These are phyloP conservation scores for Neonectria sp. DNA, from an alignment of 2,329 filamentous ascomycete genomes.

Conservation along the genomic window DNA sequence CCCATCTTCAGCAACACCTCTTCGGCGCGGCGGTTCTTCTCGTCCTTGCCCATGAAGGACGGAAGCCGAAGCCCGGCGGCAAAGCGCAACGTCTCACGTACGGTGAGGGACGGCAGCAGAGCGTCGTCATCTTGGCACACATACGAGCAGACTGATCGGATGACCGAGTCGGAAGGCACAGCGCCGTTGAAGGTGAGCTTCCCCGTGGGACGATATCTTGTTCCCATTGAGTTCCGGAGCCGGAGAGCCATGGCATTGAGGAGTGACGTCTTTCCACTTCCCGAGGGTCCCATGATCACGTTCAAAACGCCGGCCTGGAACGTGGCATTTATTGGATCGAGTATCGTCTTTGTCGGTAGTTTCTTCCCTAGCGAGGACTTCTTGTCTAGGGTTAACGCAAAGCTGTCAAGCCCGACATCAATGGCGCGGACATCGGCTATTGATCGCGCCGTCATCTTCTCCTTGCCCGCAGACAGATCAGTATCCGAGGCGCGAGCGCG, in stretches of 20 bases:
- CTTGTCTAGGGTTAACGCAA: conserved; percentile 76
- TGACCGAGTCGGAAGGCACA: conserved; percentile 76
- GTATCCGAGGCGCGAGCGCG: conserved; percentile 71
- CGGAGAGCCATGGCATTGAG: conserved; percentile 81
- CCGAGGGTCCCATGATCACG: conserved; percentile 86
- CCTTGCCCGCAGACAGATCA: conserved; percentile 79
- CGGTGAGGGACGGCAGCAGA: conserved; percentile 80
- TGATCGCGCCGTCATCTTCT: conserved; percentile 73
- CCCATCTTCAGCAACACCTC: conserved; percentile 83
- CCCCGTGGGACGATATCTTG: conserved; percentile 73
- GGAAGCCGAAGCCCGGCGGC: conserved; percentile 81
- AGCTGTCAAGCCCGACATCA: conserved; percentile 75
- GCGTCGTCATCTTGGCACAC: conserved; percentile 86
- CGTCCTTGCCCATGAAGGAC: conserved; percentile 76
- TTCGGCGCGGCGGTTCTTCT: conserved; percentile 79
- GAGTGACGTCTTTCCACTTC: conserved; percentile 82
- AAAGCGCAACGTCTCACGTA: conserved; percentile 81
- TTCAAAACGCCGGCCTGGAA: conserved; percentile 80
- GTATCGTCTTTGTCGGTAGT: conserved; percentile 70
- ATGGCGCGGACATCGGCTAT: conserved; percentile 71
- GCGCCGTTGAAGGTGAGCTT: conserved; percentile 80
- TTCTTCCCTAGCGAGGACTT: conserved; percentile 66
- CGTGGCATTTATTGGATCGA: conserved; percentile 76
- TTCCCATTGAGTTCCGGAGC: conserved; percentile 73
- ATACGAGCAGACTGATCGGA: conserved; percentile 81